Evolutionary conservation across 2,329 filamentous ascomycete species (phyloP), one percentile per base, ranked within the genome.

Genomic region (Chaetothyriales sp.): DNA sequence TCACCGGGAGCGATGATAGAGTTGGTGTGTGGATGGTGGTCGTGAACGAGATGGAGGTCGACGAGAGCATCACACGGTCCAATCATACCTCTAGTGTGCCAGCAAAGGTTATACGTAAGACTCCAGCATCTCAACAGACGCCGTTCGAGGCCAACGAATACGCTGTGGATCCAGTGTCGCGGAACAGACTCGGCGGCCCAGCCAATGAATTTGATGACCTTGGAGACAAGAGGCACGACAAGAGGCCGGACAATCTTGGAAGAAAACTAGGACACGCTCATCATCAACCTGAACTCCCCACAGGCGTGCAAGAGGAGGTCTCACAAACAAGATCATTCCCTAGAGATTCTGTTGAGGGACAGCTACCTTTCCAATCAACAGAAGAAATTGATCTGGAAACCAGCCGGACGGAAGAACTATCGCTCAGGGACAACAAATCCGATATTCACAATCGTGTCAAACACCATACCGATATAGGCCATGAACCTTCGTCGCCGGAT

Each of bases 11-110:
- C 18, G 68, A 72, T 50, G 67, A 68, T 26, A 61, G 60, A 44
- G 65, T 71, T 12, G 70, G 70, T 5, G 70, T 72, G 1, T 72
- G 70, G 70, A 72, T 72, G 68, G 60, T 71, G 2, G 67, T 72
- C 2, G 63, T 72, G 59, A 66, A 70, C 1, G 69, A 71, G 50
- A 63, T 66, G 39, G 50, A 26, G 1, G 55, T 51, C 45, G 52
- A 15, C 3, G 12, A 2, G 10, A 39, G 32, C 10, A 39, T 15
- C 2, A 5, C 8, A 10, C 28, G 28, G 10, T 36, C 28, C 28
- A 36, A 9, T 36, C 12, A 12, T 10, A 12, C 28, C 28, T 36
- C 28, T 36, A 36, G 3, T 36, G 28, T 36, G 28, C 28, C 28
- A 9, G 28, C 28, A 36, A 36, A 10, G 8, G 28, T 5, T 36